Evolutionary conservation across 2,329 filamentous ascomycete species (phyloP).

Genomic region (Neonectria magnoliae): DNA sequence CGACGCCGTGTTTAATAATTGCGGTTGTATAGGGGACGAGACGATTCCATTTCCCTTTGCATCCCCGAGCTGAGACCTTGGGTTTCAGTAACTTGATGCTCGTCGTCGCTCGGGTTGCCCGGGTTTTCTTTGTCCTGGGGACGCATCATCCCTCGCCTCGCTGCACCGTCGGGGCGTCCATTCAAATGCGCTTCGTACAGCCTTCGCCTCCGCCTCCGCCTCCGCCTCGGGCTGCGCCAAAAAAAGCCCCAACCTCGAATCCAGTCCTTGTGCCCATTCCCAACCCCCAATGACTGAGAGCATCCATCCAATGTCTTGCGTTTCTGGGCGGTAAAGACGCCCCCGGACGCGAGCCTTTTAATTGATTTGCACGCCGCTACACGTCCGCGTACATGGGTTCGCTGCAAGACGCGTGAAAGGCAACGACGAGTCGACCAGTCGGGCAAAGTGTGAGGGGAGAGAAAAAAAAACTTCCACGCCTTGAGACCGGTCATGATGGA

Average conservation of each 20-base stretch:
- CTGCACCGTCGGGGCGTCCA: slow-evolving; percentile 23
- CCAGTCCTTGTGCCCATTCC: slow-evolving; percentile 35
- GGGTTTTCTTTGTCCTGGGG: slow-evolving; percentile 26
- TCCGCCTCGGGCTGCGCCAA: slow-evolving; percentile 28
- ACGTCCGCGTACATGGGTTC: slow-evolving; percentile 43
- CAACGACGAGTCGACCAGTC: slow-evolving; percentile 28
- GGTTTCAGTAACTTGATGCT: slow-evolving; percentile 30
- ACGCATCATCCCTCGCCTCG: slow-evolving; percentile 37
- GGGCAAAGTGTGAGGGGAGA: slow-evolving; percentile 33
- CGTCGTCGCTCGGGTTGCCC: slow-evolving; percentile 19
- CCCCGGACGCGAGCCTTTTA: slow-evolving; percentile 29
- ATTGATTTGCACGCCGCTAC: slow-evolving; percentile 40
- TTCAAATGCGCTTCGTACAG: slow-evolving; percentile 23
- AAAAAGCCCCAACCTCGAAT: slow-evolving; percentile 29
- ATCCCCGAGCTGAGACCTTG: slow-evolving; percentile 18
- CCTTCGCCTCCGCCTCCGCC: slow-evolving; percentile 33
- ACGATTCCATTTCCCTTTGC: slow-evolving; percentile 24
- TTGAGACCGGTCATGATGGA: slow-evolving; percentile 36
- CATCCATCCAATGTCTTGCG: slow-evolving; percentile 26
- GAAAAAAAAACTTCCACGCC: slow-evolving; percentile 27
- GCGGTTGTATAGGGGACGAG: slow-evolving; percentile 35
- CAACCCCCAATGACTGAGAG: slow-evolving; percentile 36
- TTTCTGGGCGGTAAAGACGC: slow-evolving; percentile 33
- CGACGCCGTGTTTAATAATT: slow-evolving; percentile 5
- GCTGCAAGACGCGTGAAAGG: slow-evolving; percentile 43